phyloP scores from a whole-genome alignment of 1,284 basidiomycete genomes.

The Ustilago cynodontis region DNA sequence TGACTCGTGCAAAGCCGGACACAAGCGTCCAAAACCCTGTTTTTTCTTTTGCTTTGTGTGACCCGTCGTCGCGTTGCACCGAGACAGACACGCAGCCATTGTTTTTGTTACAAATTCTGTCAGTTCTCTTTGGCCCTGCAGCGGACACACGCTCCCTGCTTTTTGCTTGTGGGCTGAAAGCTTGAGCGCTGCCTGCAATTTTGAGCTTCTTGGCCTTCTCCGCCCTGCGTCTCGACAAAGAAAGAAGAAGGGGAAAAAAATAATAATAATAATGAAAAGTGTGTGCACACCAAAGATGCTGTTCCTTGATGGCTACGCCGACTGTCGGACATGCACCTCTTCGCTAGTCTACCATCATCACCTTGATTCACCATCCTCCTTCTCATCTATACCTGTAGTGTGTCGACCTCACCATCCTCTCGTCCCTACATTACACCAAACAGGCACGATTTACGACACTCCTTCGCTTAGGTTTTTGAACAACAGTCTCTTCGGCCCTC shows the following conservation, averaged over 20 bases:
- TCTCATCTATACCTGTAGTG: background rate
- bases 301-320: background rate
- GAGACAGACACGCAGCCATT: background rate
- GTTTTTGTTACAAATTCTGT: constrained; percentile 6
- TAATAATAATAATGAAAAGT: background rate
- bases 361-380: background rate
- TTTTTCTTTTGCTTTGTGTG: background rate
- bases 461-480: background rate
- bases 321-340: background rate
- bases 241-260: background rate
- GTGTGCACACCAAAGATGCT: background rate
- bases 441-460: background rate
- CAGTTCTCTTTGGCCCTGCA: background rate
- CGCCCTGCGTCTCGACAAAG: constrained; percentile 1
- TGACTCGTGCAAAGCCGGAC: too few species aligned
- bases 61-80: too few species aligned
- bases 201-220: constrained; percentile 3
- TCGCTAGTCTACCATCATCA: background rate
- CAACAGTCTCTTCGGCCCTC: background rate
- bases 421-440: background rate
- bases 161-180: too few species aligned
- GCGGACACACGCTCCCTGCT: background rate
- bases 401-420: background rate
- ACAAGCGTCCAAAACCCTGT: background rate
- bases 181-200: background rate